Percentiles rank a stretch among this genome's conserved stretches.
Evolutionary conservation across 139 green algal species (phyloP).

Genomic region (Coelastrella sp.): DNA sequence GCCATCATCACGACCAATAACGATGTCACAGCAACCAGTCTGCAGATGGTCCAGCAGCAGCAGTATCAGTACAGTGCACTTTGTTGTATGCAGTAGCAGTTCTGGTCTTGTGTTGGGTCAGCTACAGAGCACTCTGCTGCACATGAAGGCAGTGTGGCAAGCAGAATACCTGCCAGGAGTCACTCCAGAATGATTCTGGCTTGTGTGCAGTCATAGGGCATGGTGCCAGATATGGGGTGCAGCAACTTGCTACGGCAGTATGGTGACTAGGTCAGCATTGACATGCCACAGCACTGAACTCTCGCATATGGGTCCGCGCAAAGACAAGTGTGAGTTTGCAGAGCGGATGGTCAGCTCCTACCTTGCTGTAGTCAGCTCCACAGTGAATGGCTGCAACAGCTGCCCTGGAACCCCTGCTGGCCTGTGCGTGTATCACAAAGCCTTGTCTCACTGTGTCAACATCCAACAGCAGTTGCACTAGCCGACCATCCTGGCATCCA

Average conservation of each 20-base stretch:
- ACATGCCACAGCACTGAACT: neutral
- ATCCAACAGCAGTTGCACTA: constrained; percentile 79
- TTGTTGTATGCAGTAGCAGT: neutral
- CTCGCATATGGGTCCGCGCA: too few relatives aligned
- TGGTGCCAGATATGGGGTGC: too few relatives aligned
- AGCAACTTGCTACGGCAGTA: too few relatives aligned
- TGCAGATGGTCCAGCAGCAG: neutral
- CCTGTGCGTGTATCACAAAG: constrained; percentile 60
- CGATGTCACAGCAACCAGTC: constrained; percentile 64
- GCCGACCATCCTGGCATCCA: constrained; percentile 58
- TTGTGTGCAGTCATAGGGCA: too few relatives aligned
- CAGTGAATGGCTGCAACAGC: constrained; percentile 59
- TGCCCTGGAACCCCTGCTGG: constrained; percentile 60
- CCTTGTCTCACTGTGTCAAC: constrained; percentile 57
- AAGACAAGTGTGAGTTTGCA: too few relatives aligned
- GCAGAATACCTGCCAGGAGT: too few relatives aligned
- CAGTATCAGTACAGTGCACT: neutral
- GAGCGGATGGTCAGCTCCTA: neutral
- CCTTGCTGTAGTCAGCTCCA: constrained; percentile 79
- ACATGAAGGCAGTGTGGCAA: too few relatives aligned
- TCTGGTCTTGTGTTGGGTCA: neutral
- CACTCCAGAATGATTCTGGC: too few relatives aligned
- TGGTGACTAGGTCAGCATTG: too few relatives aligned
- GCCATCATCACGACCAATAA: constrained; percentile 81
- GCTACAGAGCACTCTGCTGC: too few relatives aligned